phyloP scores from a whole-genome alignment of 352 stramenopile genomes.

The Proteromonas lacertae region DNA sequence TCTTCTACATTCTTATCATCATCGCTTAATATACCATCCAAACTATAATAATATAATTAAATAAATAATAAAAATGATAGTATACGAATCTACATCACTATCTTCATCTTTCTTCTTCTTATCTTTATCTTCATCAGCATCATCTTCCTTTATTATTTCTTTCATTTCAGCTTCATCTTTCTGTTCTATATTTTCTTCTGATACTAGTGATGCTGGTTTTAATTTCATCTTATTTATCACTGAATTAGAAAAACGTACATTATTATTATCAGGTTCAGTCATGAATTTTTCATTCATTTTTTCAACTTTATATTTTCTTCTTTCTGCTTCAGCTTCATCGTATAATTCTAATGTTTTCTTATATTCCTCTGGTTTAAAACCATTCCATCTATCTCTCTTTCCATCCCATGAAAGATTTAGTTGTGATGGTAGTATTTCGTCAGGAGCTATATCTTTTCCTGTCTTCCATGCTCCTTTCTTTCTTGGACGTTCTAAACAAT shows the following conservation, averaged over 20 bases:
- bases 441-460: slow-evolving; percentile 34
- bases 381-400: slow-evolving; percentile 82
- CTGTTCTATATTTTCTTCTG: slow-evolving; percentile 8
- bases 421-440: slow-evolving; percentile 35
- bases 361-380: slow-evolving; percentile 22
- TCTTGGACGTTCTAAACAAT: slow-evolving; percentile 58
- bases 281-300: slow-evolving; percentile 6
- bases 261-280: slow-evolving; percentile 17
- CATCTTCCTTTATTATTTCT: slow-evolving; percentile 30
- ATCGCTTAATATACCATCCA: slow-evolving; percentile 27
- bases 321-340: slow-evolving; percentile 4
- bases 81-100: slow-evolving; percentile 14
- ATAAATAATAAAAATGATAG: no score
- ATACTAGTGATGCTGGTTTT: slow-evolving; percentile 6
- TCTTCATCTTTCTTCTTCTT: slow-evolving; percentile 3
- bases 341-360: slow-evolving; percentile 3
- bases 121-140: slow-evolving; percentile 25
- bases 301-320: slow-evolving; percentile 5
- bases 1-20: slow-evolving; percentile 50
- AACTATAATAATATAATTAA: no score
- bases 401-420: slow-evolving; percentile 79
- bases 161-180: slow-evolving; percentile 13
- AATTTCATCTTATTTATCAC: slow-evolving; percentile 19
- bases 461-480: slow-evolving; percentile 53
- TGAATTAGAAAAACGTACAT: slow-evolving; percentile 18